These are phyloP conservation scores for Cladosporium oxysporum DNA, from an alignment of 2,329 filamentous ascomycete species.

Conservation along the genomic window DNA sequence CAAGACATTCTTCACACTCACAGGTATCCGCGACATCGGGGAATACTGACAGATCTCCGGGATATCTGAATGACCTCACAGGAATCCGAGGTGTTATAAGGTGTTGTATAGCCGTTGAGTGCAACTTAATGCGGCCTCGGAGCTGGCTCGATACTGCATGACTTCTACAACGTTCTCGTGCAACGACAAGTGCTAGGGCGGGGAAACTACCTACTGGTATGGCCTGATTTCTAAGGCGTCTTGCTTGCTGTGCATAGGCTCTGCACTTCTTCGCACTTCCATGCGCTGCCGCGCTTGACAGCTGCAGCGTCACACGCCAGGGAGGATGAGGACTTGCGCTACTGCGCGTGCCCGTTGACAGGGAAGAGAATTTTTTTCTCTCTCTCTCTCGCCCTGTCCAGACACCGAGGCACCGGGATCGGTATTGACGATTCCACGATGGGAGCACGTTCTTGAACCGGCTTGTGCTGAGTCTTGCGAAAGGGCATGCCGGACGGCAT, in stretches of 20 bases:
- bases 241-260: background rate
- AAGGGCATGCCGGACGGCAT: background rate
- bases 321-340: background rate
- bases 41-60: background rate
- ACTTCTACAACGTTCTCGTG: background rate
- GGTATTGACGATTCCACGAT: background rate
- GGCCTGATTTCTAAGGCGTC: background rate
- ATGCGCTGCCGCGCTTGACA: constrained; percentile 1
- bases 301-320: background rate
- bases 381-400: too few relatives aligned
- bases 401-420: background rate
- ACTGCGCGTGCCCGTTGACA: constrained; percentile 12
- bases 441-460: background rate
- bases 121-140: background rate
- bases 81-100: background rate
- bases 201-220: background rate
- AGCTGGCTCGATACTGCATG: background rate
- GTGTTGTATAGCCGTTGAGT: background rate
- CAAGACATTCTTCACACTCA: background rate
- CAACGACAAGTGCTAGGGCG: background rate
- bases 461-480: background rate
- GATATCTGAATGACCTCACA: background rate
- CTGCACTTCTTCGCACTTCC: background rate
- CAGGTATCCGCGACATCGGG: background rate
- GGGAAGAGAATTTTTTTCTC: constrained; percentile 18